Base-by-base conservation (phyloP, 192 early-diverging fungal species). In the Blastocladiella britannica region DNA sequence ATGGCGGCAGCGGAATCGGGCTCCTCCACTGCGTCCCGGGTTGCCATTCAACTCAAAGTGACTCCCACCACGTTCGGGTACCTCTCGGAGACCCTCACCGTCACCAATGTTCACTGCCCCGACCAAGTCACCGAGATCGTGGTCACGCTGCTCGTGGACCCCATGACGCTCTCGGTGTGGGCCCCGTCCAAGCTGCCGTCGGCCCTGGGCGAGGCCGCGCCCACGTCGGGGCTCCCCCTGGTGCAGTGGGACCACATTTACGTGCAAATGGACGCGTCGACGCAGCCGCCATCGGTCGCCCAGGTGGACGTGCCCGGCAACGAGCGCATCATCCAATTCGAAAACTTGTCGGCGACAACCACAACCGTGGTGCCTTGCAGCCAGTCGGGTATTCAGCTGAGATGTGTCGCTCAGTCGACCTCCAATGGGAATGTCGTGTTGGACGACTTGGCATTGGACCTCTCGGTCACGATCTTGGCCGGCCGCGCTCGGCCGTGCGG, bases 81-180 rank as follows among this genome's bases (percentile, higher is more conserved):
- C 12, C 61, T 81, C 4, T 68, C 70, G 15, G 79, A 84, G 52
- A 66, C 65, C 9, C 68, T 91, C 12, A 58, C 72, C n/a, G 73
- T 85, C 4, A 72, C 68, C 25, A 91, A 91, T 63, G 55, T 74
- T 29, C 79, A 86, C 63, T 86, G 88, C 57, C 68, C 74, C 4
- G 62, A 66, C 8, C 80, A 88, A 60, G 61, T 70, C 4, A 66
- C 79, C 58, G 63, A 67, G 26, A 72, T 89, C 51, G 79, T 82
- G 56, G 68, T 87, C 4, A 68, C 79, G 4, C 60, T 85, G 7
- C 87, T 88, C 71, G 77, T 82, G 23, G 82, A 91, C 56, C 37
- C 37, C 15, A 9, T 20, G 15, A 9, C 12, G 37, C 37, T 47
- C 37, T 9, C 12, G 18, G 29, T 47, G 9, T 25, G 25, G 0